Percentiles rank a stretch among this genome's conserved stretches.
Conservation (phyloP, 257 asterid species). For the Buddleja alternifolia region DNA sequence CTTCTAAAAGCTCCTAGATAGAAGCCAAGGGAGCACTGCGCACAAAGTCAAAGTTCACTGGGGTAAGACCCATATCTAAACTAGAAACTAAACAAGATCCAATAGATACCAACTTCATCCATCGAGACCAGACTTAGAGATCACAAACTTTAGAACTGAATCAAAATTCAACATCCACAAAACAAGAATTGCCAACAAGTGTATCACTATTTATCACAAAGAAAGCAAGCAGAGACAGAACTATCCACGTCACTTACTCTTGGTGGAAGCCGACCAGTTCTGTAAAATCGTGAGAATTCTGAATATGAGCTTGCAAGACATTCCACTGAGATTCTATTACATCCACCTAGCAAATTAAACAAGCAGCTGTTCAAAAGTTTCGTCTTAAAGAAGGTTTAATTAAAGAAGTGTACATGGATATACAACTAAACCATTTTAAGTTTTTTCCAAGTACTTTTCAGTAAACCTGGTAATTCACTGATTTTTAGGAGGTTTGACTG, state of each 20-base stretch:
- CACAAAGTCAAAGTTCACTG: slow-evolving; percentile 6
- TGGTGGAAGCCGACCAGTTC: slow-evolving; percentile 95
- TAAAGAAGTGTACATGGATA: slow-evolving; percentile 13
- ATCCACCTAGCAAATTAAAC: slow-evolving; percentile 72
- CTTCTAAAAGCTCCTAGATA: not conserved
- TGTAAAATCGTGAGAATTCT: slow-evolving; percentile 88
- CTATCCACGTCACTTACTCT: slow-evolving; percentile 65
- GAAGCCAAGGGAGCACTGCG: not conserved
- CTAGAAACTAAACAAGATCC: not conserved
- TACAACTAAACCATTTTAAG: too few relatives aligned
- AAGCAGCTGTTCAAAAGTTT: slow-evolving; percentile 17
- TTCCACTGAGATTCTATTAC: slow-evolving; percentile 99
- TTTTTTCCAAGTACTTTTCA: too few relatives aligned
- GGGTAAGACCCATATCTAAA: not conserved
- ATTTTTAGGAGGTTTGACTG: too few relatives aligned
- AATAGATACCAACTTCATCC: not conserved
- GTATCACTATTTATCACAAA: slow-evolving; percentile 11
- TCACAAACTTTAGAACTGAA: slow-evolving; percentile 5
- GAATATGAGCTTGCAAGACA: slow-evolving; percentile 85
- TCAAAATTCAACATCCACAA: slow-evolving; percentile 15
- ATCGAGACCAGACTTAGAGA: slow-evolving; percentile 16
- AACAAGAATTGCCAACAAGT: slow-evolving; percentile 1
- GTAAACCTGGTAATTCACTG: too few relatives aligned
- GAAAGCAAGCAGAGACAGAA: slow-evolving; percentile 26
- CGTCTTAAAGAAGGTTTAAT: slow-evolving; percentile 20